These are phyloP conservation scores for Berberis thunbergii DNA, from an alignment of 164 flowering plant species.

Conservation along the genomic window DNA sequence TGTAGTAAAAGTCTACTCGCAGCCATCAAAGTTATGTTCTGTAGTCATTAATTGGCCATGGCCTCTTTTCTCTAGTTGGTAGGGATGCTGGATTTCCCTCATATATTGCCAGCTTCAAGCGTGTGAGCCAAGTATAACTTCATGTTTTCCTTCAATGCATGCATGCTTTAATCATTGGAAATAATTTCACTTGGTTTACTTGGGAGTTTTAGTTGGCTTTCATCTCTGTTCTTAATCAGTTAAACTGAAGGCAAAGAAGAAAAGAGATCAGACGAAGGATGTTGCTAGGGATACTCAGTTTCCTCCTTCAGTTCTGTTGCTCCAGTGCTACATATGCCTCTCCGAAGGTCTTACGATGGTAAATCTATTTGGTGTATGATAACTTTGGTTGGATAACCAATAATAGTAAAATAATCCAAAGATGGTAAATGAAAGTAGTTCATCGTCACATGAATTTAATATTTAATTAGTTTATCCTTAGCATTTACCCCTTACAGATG, in stretches of 20 bases:
- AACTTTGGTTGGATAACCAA: neutral
- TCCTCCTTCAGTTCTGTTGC: slow-evolving; percentile 51
- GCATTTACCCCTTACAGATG: too few relatives aligned
- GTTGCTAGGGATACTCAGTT: slow-evolving; percentile 36
- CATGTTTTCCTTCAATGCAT: neutral
- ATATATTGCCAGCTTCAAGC: neutral
- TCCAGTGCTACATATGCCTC: slow-evolving; percentile 74
- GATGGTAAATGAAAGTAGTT: too few relatives aligned
- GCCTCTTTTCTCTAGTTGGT: neutral
- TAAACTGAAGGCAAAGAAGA: slow-evolving; percentile 77
- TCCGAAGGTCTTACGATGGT: slow-evolving; percentile 92
- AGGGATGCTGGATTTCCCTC: neutral
- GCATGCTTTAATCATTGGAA: neutral
- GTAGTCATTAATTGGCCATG: neutral
- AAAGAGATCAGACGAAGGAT: slow-evolving; percentile 54
- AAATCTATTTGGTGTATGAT: slow-evolving; percentile 12
- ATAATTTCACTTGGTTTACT: slow-evolving; percentile 1
- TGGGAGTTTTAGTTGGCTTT: neutral
- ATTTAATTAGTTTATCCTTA: too few relatives aligned
- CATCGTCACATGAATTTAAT: too few relatives aligned
- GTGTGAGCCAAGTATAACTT: neutral
- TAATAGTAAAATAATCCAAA: too few relatives aligned
- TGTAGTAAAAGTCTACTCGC: neutral
- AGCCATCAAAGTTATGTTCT: neutral
- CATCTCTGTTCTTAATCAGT: slow-evolving; percentile 29